Base-by-base conservation (phyloP, 805 yeast species). In the Wickerhamomyces pijperi region DNA sequence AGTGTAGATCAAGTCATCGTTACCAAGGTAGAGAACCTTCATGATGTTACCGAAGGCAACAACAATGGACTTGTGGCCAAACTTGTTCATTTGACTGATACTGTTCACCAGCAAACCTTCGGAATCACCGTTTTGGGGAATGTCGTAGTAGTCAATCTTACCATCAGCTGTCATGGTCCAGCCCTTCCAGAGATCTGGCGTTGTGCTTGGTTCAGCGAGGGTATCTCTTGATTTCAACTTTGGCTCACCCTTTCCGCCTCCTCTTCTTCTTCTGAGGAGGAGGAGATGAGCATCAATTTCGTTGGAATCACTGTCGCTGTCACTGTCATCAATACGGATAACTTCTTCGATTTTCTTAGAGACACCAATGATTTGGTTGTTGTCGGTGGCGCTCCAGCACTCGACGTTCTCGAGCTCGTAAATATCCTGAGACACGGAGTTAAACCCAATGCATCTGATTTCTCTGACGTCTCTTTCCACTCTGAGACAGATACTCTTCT, bases 391-490 rank as follows among this genome's bases (percentile, higher is more conserved):
- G 46, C 81, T 78, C 95, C 95, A 85, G 16, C 78, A 74, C 50
- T 77, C 83, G n/a, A 82, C 76, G 42, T 72, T 61, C 20, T 69
- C 68, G 33, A 76, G 64, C 76, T 84, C 78, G 55, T 76, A 74
- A 42, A 74, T 80, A 37, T 74, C 76, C 51, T 85, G 94, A 16
- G 70, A 65, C 7, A 76, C 85, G 1, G 81, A 74, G 39, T 78
- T 84, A 54, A 86, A 82, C 20, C 95, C 95, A 32, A 82, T 67
- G 60, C 96, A 86, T 63, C 95, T 74, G 31, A 84, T 83, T 60
- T 86, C 96, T 50, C 94, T 72, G 2, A 90, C 85, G 59, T 86
- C 96, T 71, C 96, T 80, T 59, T 86, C 96, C 32, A 83, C 94
- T 58, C 95, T 74, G 40, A 86, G 60, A 57, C 96, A 86, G 32